Conservation (phyloP, 2,329 filamentous ascomycete species). For the Leptographium galeiforme region DNA sequence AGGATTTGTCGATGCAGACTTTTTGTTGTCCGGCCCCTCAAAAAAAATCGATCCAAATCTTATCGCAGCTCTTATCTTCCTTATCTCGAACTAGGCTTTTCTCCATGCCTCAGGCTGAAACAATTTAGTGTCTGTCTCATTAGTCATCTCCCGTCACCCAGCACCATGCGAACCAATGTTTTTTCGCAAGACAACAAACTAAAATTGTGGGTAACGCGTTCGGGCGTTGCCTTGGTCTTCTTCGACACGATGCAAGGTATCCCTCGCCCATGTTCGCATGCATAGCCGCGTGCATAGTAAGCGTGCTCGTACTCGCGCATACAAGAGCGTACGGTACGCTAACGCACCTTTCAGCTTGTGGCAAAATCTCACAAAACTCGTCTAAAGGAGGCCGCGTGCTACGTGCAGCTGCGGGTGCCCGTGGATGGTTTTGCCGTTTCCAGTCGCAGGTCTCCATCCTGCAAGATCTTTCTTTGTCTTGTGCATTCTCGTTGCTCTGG, state of each 20-base stretch:
- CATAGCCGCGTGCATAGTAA: background rate
- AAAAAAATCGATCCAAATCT: background rate
- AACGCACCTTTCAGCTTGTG: background rate
- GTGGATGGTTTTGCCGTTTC: no score
- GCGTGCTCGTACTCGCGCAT: no score
- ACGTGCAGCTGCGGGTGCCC: no score
- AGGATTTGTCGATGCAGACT: background rate
- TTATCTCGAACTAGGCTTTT: background rate
- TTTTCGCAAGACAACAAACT: background rate
- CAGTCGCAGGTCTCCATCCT: no score
- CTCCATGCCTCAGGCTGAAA: background rate
- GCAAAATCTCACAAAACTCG: no score
- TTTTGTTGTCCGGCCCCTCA: background rate
- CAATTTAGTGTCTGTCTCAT: no score
- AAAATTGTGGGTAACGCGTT: background rate
- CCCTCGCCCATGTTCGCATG: background rate
- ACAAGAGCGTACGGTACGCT: background rate
- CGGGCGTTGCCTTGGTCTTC: no score
- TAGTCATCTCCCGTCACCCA: background rate
- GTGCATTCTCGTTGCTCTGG: background rate
- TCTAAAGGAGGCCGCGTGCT: no score
- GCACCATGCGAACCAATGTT: background rate
- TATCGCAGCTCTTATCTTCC: conserved; percentile 1
- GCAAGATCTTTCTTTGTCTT: background rate
- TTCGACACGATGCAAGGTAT: no score